Evolutionary conservation across 2,329 filamentous ascomycete species (phyloP).

Genomic region (Penicillium sclerotiorum): DNA sequence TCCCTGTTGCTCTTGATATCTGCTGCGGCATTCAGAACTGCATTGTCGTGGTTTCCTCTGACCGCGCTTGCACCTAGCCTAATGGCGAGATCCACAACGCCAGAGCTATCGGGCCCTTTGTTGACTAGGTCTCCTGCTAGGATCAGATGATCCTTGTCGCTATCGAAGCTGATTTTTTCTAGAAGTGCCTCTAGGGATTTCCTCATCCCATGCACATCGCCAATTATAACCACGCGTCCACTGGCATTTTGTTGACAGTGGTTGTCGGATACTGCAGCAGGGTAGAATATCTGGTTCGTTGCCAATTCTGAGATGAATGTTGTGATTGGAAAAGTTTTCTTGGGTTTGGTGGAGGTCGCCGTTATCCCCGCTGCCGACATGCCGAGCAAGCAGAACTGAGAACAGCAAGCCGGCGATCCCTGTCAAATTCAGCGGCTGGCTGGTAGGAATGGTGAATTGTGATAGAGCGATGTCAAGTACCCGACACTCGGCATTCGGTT

Average conservation of each 20-base stretch:
- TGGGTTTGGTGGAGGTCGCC: too few relatives aligned
- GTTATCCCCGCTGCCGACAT: too few relatives aligned
- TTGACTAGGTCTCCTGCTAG: conserved; percentile 25
- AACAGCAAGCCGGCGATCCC: too few relatives aligned
- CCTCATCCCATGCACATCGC: conserved; percentile 26
- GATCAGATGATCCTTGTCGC: conserved; percentile 22
- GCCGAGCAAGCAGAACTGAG: too few relatives aligned
- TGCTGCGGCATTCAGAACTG: conserved; percentile 22
- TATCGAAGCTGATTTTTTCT: conserved; percentile 17
- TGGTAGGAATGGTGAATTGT: too few relatives aligned
- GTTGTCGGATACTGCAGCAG: too few relatives aligned
- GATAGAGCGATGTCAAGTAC: too few relatives aligned
- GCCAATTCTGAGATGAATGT: conserved; percentile 20
- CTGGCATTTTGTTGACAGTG: too few relatives aligned
- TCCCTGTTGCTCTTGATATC: conserved; percentile 9
- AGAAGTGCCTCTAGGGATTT: conserved; percentile 20
- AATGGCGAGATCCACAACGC: conserved; percentile 24
- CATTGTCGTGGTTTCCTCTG: conserved; percentile 29
- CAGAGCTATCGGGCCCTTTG: conserved; percentile 25
- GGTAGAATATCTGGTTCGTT: background rate
- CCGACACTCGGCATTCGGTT: too few relatives aligned
- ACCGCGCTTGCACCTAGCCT: conserved; percentile 25
- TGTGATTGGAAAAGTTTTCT: conserved; percentile 17
- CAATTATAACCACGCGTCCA: conserved; percentile 23
- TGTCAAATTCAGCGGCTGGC: too few relatives aligned